Conservation (phyloP, 352 stramenopile species). For the Globisporangium canariense region DNA sequence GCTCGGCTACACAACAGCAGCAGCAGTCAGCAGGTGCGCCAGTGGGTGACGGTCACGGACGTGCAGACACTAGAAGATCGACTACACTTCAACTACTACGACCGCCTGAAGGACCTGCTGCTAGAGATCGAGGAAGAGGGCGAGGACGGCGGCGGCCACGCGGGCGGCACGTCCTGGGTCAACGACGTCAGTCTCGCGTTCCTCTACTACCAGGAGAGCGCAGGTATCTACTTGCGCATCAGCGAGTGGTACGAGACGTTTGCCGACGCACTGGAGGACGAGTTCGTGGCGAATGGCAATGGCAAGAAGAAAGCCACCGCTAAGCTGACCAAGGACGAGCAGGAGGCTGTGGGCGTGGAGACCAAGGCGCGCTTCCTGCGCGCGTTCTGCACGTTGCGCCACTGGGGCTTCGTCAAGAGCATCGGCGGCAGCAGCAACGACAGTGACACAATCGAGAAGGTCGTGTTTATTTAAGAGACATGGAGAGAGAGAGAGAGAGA, state of each 20-base stretch:
- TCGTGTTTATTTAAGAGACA: constrained; percentile 66
- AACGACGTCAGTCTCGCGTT: constrained; percentile 65
- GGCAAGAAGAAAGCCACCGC: constrained; percentile 17
- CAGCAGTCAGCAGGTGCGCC: constrained; percentile 7
- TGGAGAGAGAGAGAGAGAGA: constrained; percentile 5
- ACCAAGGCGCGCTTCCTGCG: constrained; percentile 68
- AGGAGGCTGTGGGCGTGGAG: constrained; percentile 21
- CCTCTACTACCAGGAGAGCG: constrained; percentile 68
- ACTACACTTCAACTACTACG: constrained; percentile 51
- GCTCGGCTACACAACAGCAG: background rate
- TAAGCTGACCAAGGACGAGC: background rate
- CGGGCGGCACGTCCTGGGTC: constrained; percentile 29
- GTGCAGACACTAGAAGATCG: constrained; percentile 29
- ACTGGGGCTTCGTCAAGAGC: constrained; percentile 68
- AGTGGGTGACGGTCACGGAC: constrained; percentile 31
- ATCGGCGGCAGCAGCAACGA: constrained; percentile 31
- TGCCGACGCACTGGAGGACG: constrained; percentile 31
- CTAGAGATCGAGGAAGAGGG: constrained; percentile 29
- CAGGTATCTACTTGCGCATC: constrained; percentile 54
- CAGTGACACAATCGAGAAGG: constrained; percentile 68
- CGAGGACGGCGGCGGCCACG: constrained; percentile 5
- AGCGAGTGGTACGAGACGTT: constrained; percentile 72
- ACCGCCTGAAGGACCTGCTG: constrained; percentile 49
- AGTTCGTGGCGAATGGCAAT: constrained; percentile 12
- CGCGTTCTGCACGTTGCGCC: constrained; percentile 58